These are phyloP conservation scores for Fagopyrum tataricum DNA, from an alignment of 148 eudicot genomes.

Conservation along the genomic window DNA sequence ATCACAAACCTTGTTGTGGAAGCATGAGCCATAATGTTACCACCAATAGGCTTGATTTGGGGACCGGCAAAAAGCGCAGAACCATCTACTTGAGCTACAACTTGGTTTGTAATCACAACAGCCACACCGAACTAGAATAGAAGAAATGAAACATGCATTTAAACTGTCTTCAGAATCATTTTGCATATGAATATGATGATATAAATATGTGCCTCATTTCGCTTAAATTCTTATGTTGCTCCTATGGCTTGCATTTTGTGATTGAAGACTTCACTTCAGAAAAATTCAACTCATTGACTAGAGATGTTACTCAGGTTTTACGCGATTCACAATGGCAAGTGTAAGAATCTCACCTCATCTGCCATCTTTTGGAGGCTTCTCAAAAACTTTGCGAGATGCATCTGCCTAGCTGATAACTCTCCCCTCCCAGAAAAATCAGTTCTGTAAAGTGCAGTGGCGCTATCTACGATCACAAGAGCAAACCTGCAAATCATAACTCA, in stretches of 20 bases:
- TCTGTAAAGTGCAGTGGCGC: constrained; percentile 96
- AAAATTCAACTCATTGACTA: background rate
- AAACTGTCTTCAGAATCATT: background rate
- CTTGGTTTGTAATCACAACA: constrained; percentile 94
- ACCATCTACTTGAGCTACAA: constrained; percentile 95
- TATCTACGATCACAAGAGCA: constrained; percentile 94
- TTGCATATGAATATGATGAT: background rate
- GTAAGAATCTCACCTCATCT: constrained; percentile 55
- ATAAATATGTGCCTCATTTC: background rate
- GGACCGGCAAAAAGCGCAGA: constrained; percentile 95
- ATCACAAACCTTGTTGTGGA: constrained; percentile 73
- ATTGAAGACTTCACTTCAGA: background rate
- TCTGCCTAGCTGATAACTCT: constrained; percentile 91
- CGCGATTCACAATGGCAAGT: background rate
- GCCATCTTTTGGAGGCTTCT: constrained; percentile 96
- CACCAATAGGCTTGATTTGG: constrained; percentile 92
- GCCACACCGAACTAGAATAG: constrained; percentile 76
- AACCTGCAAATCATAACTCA: constrained; percentile 38
- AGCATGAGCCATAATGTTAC: constrained; percentile 98
- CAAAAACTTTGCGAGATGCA: constrained; percentile 95
- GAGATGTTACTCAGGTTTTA: background rate
- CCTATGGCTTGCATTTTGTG: background rate
- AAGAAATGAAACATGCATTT: background rate
- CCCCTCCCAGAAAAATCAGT: constrained; percentile 98
- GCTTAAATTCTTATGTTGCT: background rate